A percentile compares a stretch with the other conserved stretches of the same genome.
phyloP scores from a whole-genome alignment of 2,329 filamentous ascomycete genomes.

The Trichoderma pleuroti region DNA sequence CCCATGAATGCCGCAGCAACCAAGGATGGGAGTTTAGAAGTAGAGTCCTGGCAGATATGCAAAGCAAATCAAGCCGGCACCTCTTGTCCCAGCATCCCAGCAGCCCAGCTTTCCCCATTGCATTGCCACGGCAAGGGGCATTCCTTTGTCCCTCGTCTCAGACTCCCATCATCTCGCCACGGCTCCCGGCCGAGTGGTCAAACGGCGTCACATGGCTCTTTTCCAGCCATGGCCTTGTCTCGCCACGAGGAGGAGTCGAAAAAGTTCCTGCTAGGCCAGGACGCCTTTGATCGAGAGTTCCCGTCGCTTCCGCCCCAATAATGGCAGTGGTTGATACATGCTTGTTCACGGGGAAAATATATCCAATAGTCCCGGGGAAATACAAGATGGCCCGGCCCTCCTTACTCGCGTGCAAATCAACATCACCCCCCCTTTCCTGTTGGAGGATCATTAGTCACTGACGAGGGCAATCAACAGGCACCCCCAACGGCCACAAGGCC shows the following conservation, averaged over 20 bases:
- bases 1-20: not conserved
- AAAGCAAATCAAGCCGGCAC: not conserved
- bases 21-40: not conserved
- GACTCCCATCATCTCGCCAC: slow-evolving; percentile 1
- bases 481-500: slow-evolving; percentile 55
- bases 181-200: not conserved
- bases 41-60: not conserved
- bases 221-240: not conserved
- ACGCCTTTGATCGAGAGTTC: not conserved
- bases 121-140: not conserved
- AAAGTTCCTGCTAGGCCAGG: not conserved
- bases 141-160: not conserved
- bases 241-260: not conserved
- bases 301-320: not conserved
- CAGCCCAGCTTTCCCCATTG: not conserved
- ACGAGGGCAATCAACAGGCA: slow-evolving; percentile 31
- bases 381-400: not conserved
- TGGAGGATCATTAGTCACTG: not conserved
- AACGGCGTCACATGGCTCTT: slow-evolving; percentile 5
- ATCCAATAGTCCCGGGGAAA: not conserved
- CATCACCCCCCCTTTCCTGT: not conserved
- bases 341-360: not conserved
- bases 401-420: not conserved
- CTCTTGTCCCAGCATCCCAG: not conserved
- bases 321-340: not conserved